phyloP scores from a whole-genome alignment of 2,329 filamentous ascomycete genomes.

The Clonostachys sp. region DNA sequence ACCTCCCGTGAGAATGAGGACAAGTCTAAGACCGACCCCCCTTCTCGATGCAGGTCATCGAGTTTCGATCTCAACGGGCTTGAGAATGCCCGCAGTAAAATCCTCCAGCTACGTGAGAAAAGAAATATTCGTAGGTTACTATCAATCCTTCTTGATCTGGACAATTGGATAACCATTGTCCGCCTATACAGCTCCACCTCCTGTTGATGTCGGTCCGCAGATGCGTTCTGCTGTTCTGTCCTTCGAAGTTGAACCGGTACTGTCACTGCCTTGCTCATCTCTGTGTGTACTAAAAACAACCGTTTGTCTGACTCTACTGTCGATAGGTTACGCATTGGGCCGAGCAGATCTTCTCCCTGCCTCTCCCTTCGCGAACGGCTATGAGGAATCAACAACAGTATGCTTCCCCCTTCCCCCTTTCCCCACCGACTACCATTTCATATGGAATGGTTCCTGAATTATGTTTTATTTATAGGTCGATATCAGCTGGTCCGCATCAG shows the following conservation, averaged over 20 bases:
- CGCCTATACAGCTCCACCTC: conserved; percentile 22
- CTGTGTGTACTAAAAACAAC: conserved; percentile 3
- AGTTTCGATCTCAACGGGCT: conserved; percentile 52
- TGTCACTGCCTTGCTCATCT: neutral
- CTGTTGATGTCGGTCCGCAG: conserved; percentile 23
- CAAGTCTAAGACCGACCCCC: too few relatives aligned
- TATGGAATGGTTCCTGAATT: neutral
- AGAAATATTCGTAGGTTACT: conserved; percentile 42
- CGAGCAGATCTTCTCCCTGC: conserved; percentile 53
- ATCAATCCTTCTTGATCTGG: neutral
- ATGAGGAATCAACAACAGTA: conserved; percentile 34
- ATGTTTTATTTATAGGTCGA: conserved; percentile 26
- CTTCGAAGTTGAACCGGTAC: conserved; percentile 11
- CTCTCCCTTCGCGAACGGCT: conserved; percentile 43
- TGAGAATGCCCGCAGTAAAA: conserved; percentile 40
- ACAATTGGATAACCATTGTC: too few relatives aligned
- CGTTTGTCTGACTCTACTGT: neutral
- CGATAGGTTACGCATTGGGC: conserved; percentile 53
- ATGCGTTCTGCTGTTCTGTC: conserved; percentile 22
- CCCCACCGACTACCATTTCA: too few relatives aligned
- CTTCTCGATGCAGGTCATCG: conserved; percentile 22
- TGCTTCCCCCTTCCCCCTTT: conserved; percentile 3
- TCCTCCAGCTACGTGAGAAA: conserved; percentile 47
- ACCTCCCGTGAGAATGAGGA: neutral
- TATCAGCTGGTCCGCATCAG: conserved; percentile 38